Base-by-base conservation (phyloP, 2,329 filamentous ascomycete species). In the Lasiodiplodia citricola region DNA sequence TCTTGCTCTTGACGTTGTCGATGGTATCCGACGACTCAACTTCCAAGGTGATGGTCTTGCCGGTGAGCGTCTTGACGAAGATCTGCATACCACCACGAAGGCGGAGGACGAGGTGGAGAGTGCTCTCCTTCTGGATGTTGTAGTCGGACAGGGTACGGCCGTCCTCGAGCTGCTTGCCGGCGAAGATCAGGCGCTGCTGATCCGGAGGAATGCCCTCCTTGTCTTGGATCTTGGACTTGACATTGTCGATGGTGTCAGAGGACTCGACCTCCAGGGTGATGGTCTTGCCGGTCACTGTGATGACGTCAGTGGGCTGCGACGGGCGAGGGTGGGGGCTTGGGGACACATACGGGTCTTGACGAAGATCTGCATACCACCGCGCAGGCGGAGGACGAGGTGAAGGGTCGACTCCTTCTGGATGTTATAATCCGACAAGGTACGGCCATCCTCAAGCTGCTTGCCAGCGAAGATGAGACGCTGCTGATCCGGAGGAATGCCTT, bases 401-500 rank as follows among this genome's bases (percentile, higher is more conserved):
- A 93, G 89, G 14, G 91, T 93, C 0, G 87, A 90, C 80, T 85
- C 81, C 80, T 97, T 97, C 83, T 97, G 94, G 65, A 97, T 97
- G 84, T 97, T 97, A 88, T 97, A 97, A 80, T 97, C 94, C 74
- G 89, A 91, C 1, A 97, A 85, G 58, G 94, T 97, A 70, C 94
- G 93, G 71, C 95, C 95, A 75, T 98, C 95, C 82, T 98, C 95
- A 4, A 97, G 91, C 81, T 97, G 94, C 87, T 97, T 97, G 72
- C 94, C 95, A 55, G 95, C 95, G 75, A 97, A 98, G 81, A 97
- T 97, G 76, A 98, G 82, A 75, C 95, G 95, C 86, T 98, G 95
- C 83, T 98, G 95, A 80, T 97, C 95, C 7, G 95, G 95, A 55
- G 95, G 95, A 69, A 97, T 97, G 57, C 94, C 94, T 82, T 97